Percentiles rank a stretch among this genome's conserved stretches.
phyloP scores from a whole-genome alignment of 2,329 filamentous ascomycete genomes.

The Dryadomyces quercivorus region DNA sequence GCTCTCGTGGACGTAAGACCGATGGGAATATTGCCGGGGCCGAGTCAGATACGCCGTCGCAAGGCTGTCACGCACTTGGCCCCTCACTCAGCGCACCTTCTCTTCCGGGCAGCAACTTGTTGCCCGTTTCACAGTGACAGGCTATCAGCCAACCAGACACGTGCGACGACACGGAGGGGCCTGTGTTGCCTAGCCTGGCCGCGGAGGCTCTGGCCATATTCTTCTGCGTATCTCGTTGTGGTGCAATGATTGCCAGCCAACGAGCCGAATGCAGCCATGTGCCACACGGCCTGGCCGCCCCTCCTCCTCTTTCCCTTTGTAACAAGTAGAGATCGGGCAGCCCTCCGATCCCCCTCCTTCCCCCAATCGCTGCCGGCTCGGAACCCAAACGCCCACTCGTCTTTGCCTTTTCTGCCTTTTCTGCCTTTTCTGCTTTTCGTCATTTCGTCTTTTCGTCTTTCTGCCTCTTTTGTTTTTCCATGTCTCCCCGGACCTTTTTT shows the following conservation, averaged over 20 bases:
- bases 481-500: neutral
- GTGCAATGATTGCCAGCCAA: neutral
- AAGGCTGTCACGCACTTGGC: no score
- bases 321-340: neutral
- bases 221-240: neutral
- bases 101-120: no score
- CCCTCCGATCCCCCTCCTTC: neutral
- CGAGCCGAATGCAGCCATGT: neutral
- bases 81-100: no score
- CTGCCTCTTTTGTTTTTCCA: neutral
- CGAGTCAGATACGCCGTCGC: no score
- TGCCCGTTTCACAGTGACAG: no score
- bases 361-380: neutral
- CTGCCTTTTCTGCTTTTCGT: neutral
- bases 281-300: neutral
- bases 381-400: neutral
- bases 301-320: neutral
- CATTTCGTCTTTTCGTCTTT: neutral
- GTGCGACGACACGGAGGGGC: neutral
- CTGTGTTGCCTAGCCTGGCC: neutral
- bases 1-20: no score
- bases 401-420: neutral
- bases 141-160: neutral
- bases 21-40: no score
- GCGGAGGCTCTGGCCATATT: neutral